A percentile compares a stretch with the other conserved stretches of the same genome.
Evolutionary conservation across 768 basidiomycete genomes (phyloP).

Genomic region (Tricholoma hemisulphureum): DNA sequence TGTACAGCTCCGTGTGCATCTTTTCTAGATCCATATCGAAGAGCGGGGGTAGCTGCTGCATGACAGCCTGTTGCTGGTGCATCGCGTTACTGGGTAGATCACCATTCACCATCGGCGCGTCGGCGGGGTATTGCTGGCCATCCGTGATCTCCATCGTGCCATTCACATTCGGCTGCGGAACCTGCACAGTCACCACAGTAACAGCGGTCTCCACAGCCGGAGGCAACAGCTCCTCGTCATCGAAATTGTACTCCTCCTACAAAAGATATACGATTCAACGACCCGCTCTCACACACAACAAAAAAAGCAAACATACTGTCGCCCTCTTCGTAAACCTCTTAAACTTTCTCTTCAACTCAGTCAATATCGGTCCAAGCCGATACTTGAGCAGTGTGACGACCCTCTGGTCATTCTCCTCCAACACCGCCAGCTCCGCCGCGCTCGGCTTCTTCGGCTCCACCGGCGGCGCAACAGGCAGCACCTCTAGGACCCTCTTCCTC

Average conservation of each 20-base stretch:
- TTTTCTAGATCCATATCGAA: slow-evolving; percentile 91
- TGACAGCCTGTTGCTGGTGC: slow-evolving; percentile 26
- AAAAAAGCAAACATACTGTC: slow-evolving; percentile 45
- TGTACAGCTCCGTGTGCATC: slow-evolving; percentile 84
- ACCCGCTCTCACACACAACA: neutral
- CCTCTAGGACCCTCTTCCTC: slow-evolving; percentile 80
- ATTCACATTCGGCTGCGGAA: slow-evolving; percentile 38
- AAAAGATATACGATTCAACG: slow-evolving; percentile 3
- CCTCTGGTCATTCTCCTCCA: slow-evolving; percentile 79
- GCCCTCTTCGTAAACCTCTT: slow-evolving; percentile 85
- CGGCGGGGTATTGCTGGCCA: slow-evolving; percentile 29
- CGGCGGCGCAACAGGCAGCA: slow-evolving; percentile 85
- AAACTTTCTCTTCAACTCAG: slow-evolving; percentile 88
- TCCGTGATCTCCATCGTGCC: slow-evolving; percentile 45
- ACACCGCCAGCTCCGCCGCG: slow-evolving; percentile 75
- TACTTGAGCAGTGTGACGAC: slow-evolving; percentile 81
- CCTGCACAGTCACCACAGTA: slow-evolving; percentile 36
- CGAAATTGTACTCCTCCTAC: slow-evolving; percentile 77
- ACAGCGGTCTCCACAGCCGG: slow-evolving; percentile 6
- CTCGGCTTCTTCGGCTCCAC: slow-evolving; percentile 81
- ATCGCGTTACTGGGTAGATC: slow-evolving; percentile 38
- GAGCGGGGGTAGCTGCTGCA: slow-evolving; percentile 47
- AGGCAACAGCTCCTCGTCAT: slow-evolving; percentile 23
- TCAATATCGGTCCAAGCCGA: slow-evolving; percentile 85
- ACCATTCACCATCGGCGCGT: slow-evolving; percentile 32